Evolutionary conservation across 2,329 filamentous ascomycete genomes (phyloP).

Genomic region (Stenocarpella maydis): DNA sequence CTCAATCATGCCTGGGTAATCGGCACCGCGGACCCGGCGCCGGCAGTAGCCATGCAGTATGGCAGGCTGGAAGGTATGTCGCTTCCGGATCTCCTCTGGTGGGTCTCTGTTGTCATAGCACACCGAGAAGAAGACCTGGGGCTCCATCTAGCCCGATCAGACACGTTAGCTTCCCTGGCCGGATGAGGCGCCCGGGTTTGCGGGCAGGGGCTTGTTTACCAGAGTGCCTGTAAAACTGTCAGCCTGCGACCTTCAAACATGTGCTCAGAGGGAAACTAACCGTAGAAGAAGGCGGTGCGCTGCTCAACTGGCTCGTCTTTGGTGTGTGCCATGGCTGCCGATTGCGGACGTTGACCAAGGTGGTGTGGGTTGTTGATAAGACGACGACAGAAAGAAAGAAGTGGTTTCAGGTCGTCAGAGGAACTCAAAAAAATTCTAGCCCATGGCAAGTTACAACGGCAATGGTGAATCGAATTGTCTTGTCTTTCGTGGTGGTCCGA

Average conservation of each 20-base stretch:
- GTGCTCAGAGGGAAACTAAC: slow-evolving; percentile 44
- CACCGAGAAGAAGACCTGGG: slow-evolving; percentile 84
- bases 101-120: slow-evolving; percentile 69
- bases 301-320: slow-evolving; percentile 28
- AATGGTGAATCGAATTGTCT: not conserved
- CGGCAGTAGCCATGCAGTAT: slow-evolving; percentile 79
- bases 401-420: too few species aligned
- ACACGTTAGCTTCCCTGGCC: slow-evolving; percentile 18
- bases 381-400: not conserved
- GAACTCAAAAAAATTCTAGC: not conserved
- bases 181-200: not conserved
- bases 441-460: too few species aligned
- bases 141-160: slow-evolving; percentile 69
- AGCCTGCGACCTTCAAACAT: slow-evolving; percentile 17
- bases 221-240: slow-evolving; percentile 49
- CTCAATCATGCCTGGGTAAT: slow-evolving; percentile 83
- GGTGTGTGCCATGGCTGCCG: not conserved
- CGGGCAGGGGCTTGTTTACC: slow-evolving; percentile 37
- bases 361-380: not conserved
- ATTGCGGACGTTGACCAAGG: not conserved
- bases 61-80: slow-evolving; percentile 75
- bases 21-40: slow-evolving; percentile 70
- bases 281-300: slow-evolving; percentile 64
- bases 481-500: not conserved
- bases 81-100: slow-evolving; percentile 57